Conservation (phyloP, 1,139 yeast genomes). For the Saccharomyces hybrid region DNA sequence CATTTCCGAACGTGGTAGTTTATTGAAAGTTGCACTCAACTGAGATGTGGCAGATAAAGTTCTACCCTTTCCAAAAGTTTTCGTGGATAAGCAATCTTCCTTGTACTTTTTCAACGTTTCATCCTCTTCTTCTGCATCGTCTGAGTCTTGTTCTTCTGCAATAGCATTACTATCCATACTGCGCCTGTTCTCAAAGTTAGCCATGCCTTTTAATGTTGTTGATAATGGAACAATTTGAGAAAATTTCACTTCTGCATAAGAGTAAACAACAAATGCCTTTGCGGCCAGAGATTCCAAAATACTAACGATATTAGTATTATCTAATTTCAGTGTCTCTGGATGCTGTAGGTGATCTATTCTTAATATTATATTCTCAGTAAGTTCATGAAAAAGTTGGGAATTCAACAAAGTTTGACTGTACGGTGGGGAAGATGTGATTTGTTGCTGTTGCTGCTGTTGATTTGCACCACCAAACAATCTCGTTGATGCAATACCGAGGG, state of each 20-base stretch:
- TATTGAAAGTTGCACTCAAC: constrained; percentile 29
- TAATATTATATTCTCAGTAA: constrained; percentile 32
- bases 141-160: constrained; percentile 24
- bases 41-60: neutral
- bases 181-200: constrained; percentile 16
- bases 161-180: constrained; percentile 30
- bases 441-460: constrained; percentile 19
- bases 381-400: constrained; percentile 26
- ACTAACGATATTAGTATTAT: constrained; percentile 33
- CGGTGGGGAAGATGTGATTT: constrained; percentile 11
- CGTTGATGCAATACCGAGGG: constrained; percentile 80
- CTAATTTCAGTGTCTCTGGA: constrained; percentile 12
- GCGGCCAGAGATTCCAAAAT: constrained; percentile 74
- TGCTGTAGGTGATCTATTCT: constrained; percentile 23
- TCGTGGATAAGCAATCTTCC: neutral
- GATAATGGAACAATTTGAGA: constrained; percentile 76
- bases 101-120: constrained; percentile 1
- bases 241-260: constrained; percentile 88
- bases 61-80: neutral
- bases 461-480: constrained; percentile 60
- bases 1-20: constrained; percentile 40
- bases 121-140: constrained; percentile 16
- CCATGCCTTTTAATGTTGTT: constrained; percentile 41
- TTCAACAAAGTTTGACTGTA: constrained; percentile 19
- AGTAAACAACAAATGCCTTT: constrained; percentile 79